Conservation (phyloP, 768 basidiomycete genomes). For the Lentinula lateritia region DNA sequence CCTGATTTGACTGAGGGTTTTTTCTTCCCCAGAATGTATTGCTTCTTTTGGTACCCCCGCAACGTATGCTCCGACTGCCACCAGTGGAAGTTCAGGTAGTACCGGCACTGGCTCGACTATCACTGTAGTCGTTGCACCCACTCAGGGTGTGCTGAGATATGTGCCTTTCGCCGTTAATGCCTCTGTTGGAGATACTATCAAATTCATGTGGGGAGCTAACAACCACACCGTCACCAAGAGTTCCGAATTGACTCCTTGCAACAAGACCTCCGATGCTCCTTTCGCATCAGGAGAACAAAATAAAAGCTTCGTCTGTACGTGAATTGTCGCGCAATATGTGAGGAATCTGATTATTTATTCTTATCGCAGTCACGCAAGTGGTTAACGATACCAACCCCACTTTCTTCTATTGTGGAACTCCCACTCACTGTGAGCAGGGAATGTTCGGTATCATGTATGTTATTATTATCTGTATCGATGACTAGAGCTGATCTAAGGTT, state of each 20-base stretch:
- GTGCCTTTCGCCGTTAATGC: slow-evolving; percentile 74
- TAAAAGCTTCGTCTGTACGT: slow-evolving; percentile 57
- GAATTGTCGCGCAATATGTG: neutral
- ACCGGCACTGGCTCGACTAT: slow-evolving; percentile 54
- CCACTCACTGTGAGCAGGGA: slow-evolving; percentile 72
- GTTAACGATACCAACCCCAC: slow-evolving; percentile 71
- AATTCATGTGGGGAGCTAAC: slow-evolving; percentile 74
- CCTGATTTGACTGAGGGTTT: neutral
- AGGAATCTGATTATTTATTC: neutral
- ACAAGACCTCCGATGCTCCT: slow-evolving; percentile 52
- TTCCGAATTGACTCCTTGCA: slow-evolving; percentile 63
- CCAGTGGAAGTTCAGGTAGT: slow-evolving; percentile 20
- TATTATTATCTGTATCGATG: neutral
- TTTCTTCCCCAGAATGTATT: slow-evolving; percentile 32
- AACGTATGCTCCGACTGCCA: slow-evolving; percentile 27
- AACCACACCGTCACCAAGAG: slow-evolving; percentile 83
- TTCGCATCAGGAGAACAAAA: slow-evolving; percentile 67
- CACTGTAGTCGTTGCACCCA: slow-evolving; percentile 75
- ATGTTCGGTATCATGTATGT: slow-evolving; percentile 78
- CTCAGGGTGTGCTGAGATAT: slow-evolving; percentile 69
- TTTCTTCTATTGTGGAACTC: slow-evolving; percentile 71
- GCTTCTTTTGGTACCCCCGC: slow-evolving; percentile 46
- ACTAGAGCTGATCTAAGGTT: slow-evolving; percentile 7
- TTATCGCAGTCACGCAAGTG: slow-evolving; percentile 50
- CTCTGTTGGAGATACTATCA: slow-evolving; percentile 70